Evolutionary conservation across 352 stramenopile genomes (phyloP).

Genomic region (Pythium dissimile): DNA sequence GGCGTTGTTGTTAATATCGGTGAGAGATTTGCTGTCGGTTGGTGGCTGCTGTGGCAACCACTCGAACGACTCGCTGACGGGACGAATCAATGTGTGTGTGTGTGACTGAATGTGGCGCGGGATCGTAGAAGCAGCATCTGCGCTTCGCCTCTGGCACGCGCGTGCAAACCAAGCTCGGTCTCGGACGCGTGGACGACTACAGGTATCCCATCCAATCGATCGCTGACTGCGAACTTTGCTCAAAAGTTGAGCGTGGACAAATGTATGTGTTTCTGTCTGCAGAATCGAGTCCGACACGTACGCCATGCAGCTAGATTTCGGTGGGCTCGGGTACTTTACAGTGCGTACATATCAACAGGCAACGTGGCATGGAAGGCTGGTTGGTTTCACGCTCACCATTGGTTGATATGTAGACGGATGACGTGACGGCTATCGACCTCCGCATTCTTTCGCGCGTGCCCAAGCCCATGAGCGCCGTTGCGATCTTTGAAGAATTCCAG

Average conservation of each 20-base stretch:
- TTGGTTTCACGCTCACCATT: no score
- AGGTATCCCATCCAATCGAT: constrained; percentile 18
- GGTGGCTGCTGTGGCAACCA: neutral
- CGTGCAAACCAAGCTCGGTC: constrained; percentile 32
- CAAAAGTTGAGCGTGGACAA: neutral
- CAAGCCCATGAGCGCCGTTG: constrained; percentile 59
- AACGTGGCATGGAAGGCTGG: neutral
- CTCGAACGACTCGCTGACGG: no score
- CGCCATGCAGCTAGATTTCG: constrained; percentile 35
- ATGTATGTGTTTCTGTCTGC: neutral
- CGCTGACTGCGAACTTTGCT: neutral
- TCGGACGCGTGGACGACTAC: constrained; percentile 24
- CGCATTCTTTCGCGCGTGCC: constrained; percentile 61
- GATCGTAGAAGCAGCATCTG: constrained; percentile 28
- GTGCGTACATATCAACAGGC: constrained; percentile 9
- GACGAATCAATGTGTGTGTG: no score
- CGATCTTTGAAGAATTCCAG: constrained; percentile 66
- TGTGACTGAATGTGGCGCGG: neutral
- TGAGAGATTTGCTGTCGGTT: neutral
- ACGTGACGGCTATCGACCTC: constrained; percentile 65
- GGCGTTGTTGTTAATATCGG: neutral
- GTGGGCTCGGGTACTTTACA: constrained; percentile 33
- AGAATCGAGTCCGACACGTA: constrained; percentile 39
- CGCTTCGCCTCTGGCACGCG: constrained; percentile 32
- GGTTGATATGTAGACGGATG: constrained; percentile 17